Evolutionary conservation across 2,329 filamentous ascomycete species (phyloP), one percentile per base, ranked within the genome.

Genomic region (Fusarium buxicola): DNA sequence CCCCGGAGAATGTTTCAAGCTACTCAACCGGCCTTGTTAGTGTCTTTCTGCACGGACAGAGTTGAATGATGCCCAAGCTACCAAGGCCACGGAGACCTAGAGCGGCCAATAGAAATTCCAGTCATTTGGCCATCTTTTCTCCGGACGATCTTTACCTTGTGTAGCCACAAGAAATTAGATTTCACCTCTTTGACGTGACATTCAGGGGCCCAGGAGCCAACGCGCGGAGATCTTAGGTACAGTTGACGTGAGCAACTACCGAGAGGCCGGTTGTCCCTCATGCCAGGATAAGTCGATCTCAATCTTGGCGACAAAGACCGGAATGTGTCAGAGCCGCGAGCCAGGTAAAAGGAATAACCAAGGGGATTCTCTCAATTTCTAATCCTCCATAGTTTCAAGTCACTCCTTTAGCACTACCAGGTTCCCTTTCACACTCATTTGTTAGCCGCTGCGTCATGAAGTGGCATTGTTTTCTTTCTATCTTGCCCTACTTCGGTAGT

Each of bases 301-400:
- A 31, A 60, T 48, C 21, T 45, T 30, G 32, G 18, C 5, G 11
- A 31, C 24, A 11, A 24, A 13, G 15, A 30, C 12, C 34, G 40
- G 43, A 35, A 16, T 15, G 25, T 8, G 24, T 18, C 15, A 39
- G 10, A 24, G 18, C 10, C 12, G 27, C 27, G 7, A n/a, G 11
- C 25, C 9, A 38, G 32, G 32, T 18, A 16, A 32, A 34, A 24
- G 15, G 28, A 10, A 16, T 13, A 18, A 10, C 49, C 44, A 60
- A 41, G 53, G 31, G 55, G 18, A 39, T 36, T 35, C 31, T 34
- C 28, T 41, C 18, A 18, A 32, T 55, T 60, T 60, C 56, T 7
- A 59, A 55, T 46, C 38, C 12, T 34, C 9, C 21, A 10, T 10
- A 34, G 43, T 35, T 46, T 46, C 18, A 21, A 13, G 38, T 44